Evolutionary conservation across 2,329 filamentous ascomycete genomes (phyloP), one percentile per base, ranked within the genome.

Genomic region (Ophiocordyceps sinensis): DNA sequence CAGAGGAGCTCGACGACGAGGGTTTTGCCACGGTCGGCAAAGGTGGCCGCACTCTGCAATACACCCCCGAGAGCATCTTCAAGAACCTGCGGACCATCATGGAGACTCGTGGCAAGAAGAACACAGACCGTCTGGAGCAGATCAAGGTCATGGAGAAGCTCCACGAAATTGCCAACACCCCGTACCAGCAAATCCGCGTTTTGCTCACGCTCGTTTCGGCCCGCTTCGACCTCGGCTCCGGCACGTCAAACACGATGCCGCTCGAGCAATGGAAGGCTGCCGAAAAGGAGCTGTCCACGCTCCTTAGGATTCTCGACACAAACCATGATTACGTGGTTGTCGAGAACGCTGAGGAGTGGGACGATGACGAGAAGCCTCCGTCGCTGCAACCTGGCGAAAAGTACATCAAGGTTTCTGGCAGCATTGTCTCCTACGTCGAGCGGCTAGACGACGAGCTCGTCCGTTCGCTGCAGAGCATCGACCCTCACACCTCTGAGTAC

Each of bases 121-220:
- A 96, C 71, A 95, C 91, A 49, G 91, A 98, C 63, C 82, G 87
- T 38, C 59, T 77, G 37, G 91, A 98, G 66, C 91, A 98, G 67
- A 96, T 98, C 64, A 82, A 82, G 64, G 82, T 89, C 40, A 94
- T 98, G 87, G 91, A 96, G 74, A 94, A 88, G 70, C 76, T 98
- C 41, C 69, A 81, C 55, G 87, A 94, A 60, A 88, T 98, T 49
- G 78, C 91, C 49, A 76, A 75, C 55, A 91, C 82, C 41, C 87
- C 93, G 40, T 98, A 98, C 68, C 91, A 96, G 67, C 79, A 79
- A 60, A 86, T 98, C 54, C 83, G 91, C 49, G 85, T 96, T 44
- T 82, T 96, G 37, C 71, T 96, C 48, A 89, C 87, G 32, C 68
- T 96, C 39, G 82, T 98, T 53, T 93, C 91, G 34, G 91, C 91